These are phyloP conservation scores for Hagleromyces aurorensis DNA, from an alignment of 805 yeast species.

Conservation along the genomic window DNA sequence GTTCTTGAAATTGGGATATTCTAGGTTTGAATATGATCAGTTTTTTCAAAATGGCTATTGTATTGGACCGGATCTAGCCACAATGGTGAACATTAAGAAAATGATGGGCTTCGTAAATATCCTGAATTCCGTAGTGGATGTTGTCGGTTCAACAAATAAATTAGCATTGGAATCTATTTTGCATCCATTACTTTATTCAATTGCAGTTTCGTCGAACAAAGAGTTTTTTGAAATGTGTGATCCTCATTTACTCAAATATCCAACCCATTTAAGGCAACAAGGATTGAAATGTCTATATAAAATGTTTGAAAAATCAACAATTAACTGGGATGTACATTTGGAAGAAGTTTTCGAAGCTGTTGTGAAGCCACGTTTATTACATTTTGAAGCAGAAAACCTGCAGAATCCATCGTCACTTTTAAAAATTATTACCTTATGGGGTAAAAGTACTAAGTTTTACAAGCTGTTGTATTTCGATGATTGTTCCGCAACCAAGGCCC, in stretches of 20 bases:
- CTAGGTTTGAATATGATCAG: slow-evolving; percentile 38
- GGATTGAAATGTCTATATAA: slow-evolving; percentile 59
- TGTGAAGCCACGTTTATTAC: slow-evolving; percentile 54
- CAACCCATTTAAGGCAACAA: slow-evolving; percentile 53
- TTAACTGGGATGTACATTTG: slow-evolving; percentile 48
- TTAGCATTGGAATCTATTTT: slow-evolving; percentile 43
- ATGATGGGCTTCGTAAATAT: slow-evolving; percentile 56
- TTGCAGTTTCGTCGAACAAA: slow-evolving; percentile 44
- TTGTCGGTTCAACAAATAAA: slow-evolving; percentile 51
- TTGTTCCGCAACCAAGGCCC: slow-evolving; percentile 43
- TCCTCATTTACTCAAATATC: slow-evolving; percentile 34
- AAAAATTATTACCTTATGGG: slow-evolving; percentile 55
- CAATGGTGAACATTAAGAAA: slow-evolving; percentile 36
- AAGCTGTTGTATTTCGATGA: slow-evolving; percentile 51
- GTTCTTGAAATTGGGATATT: slow-evolving; percentile 58
- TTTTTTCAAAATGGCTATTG: slow-evolving; percentile 26
- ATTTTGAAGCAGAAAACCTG: slow-evolving; percentile 68
- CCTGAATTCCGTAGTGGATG: slow-evolving; percentile 20
- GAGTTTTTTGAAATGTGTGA: slow-evolving; percentile 18
- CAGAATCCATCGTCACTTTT: slow-evolving; percentile 78
- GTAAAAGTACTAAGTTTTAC: slow-evolving; percentile 38
- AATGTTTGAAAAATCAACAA: slow-evolving; percentile 48
- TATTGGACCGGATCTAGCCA: slow-evolving; percentile 21
- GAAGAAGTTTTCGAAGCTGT: slow-evolving; percentile 44
- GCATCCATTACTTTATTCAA: slow-evolving; percentile 48